phyloP scores from a whole-genome alignment of 306 rosid species.

The Spatholobus suberectus region DNA sequence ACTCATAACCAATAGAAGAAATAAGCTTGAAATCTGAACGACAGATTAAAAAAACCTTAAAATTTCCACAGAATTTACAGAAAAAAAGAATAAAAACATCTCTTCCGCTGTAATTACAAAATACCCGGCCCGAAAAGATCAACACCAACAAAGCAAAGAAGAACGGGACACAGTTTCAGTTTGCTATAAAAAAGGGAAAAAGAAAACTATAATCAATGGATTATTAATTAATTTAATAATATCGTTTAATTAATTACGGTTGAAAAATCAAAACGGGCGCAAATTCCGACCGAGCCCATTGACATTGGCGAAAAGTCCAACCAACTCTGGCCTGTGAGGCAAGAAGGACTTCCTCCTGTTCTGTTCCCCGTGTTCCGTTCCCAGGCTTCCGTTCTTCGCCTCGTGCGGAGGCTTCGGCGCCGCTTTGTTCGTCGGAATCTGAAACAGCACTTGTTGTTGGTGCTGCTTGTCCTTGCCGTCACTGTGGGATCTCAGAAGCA shows the following conservation, averaged over 20 bases:
- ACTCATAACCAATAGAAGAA: background rate
- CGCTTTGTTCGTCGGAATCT: constrained; percentile 28
- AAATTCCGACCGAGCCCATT: constrained; percentile 71
- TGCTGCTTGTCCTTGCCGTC: constrained; percentile 50
- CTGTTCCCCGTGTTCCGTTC: constrained; percentile 42
- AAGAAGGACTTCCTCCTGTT: constrained; percentile 52
- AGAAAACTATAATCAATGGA: background rate
- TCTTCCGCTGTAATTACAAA: background rate
- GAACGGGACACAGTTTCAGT: background rate
- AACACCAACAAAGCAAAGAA: background rate
- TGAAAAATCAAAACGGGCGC: constrained; percentile 63
- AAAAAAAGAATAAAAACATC: background rate
- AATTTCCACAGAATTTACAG: constrained; percentile 10
- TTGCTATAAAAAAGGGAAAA: background rate
- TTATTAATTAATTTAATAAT: background rate
- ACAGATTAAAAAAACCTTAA: background rate
- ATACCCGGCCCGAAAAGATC: background rate
- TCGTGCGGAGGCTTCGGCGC: constrained; percentile 16
- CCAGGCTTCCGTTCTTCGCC: background rate
- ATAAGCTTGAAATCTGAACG: too few species aligned
- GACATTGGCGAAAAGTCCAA: constrained; percentile 68
- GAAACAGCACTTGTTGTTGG: constrained; percentile 17
- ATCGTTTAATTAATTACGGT: background rate
- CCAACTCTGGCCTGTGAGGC: constrained; percentile 59
- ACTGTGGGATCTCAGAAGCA: constrained; percentile 64